Evolutionary conservation across 495 filamentous ascomycete species (phyloP).

Genomic region (Hyaloscypha finlandica): DNA sequence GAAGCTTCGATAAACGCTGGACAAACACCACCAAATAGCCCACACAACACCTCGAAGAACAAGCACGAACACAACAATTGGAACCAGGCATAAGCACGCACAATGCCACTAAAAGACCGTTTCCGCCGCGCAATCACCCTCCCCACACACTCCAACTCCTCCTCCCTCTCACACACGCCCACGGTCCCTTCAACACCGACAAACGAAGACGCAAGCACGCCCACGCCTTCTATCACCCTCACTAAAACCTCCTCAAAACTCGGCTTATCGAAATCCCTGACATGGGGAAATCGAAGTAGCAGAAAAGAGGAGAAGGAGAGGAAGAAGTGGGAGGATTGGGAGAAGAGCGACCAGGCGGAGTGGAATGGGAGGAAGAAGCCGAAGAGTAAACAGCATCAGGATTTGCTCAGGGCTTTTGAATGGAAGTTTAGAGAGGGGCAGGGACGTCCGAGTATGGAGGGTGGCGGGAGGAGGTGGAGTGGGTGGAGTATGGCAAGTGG

Average conservation of each 20-base stretch:
- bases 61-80: not conserved
- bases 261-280: slow-evolving; percentile 1
- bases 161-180: slow-evolving; percentile 9
- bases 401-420: slow-evolving; percentile 21
- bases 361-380: slow-evolving; percentile 14
- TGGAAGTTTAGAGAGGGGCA: slow-evolving; percentile 4
- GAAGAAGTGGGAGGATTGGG: slow-evolving; percentile 22
- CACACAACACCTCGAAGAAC: not conserved
- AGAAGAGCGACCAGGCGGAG: slow-evolving; percentile 18
- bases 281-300: not conserved
- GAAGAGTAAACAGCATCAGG: slow-evolving; percentile 21
- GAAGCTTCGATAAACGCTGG: not conserved
- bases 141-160: slow-evolving; percentile 10
- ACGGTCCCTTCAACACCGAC: not conserved
- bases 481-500: slow-evolving; percentile 13
- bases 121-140: slow-evolving; percentile 12
- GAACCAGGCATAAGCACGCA: not conserved
- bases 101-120: slow-evolving; percentile 16
- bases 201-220: not conserved
- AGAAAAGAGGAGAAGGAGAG: slow-evolving; percentile 11
- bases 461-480: slow-evolving; percentile 1
- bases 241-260: slow-evolving; percentile 17
- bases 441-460: slow-evolving; percentile 5
- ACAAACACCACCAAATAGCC: not conserved
- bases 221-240: slow-evolving; percentile 14